Evolutionary conservation across 352 stramenopile species (phyloP).

Genomic region (Phytophthora citricola): DNA sequence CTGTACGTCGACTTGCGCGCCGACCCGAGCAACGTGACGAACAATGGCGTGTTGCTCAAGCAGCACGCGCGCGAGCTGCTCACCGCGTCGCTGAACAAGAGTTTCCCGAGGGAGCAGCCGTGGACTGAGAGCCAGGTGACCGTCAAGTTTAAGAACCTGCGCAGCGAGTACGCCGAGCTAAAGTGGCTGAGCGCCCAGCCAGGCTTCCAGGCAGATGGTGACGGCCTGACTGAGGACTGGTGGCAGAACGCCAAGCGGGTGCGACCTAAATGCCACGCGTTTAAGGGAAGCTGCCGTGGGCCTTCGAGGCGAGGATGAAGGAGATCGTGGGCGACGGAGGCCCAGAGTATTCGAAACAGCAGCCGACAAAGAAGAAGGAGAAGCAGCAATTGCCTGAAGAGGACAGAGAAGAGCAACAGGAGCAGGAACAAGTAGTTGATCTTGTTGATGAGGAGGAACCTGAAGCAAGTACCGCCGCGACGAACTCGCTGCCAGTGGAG

Average conservation of each 20-base stretch:
- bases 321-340: conserved; percentile 33
- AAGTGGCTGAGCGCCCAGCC: conserved; percentile 56
- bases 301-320: conserved; percentile 54
- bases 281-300: conserved; percentile 68
- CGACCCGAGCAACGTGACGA: conserved; percentile 53
- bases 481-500: neutral
- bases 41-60: conserved; percentile 55
- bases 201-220: conserved; percentile 46
- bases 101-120: conserved; percentile 37
- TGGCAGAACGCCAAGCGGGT: conserved; percentile 50
- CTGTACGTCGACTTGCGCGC: conserved; percentile 50
- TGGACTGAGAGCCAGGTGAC: conserved; percentile 65
- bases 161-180: conserved; percentile 57
- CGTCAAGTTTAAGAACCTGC: conserved; percentile 76
- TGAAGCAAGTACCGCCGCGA: neutral
- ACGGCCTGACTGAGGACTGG: conserved; percentile 52
- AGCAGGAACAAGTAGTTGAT: neutral
- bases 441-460: neutral
- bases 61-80: conserved; percentile 52
- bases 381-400: neutral
- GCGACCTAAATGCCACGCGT: conserved; percentile 57
- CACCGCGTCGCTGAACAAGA: conserved; percentile 51
- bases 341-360: neutral
- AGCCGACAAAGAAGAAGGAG: neutral
- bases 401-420: neutral